Base-by-base conservation (phyloP, 805 yeast species). In the Lachancea mirantina region DNA sequence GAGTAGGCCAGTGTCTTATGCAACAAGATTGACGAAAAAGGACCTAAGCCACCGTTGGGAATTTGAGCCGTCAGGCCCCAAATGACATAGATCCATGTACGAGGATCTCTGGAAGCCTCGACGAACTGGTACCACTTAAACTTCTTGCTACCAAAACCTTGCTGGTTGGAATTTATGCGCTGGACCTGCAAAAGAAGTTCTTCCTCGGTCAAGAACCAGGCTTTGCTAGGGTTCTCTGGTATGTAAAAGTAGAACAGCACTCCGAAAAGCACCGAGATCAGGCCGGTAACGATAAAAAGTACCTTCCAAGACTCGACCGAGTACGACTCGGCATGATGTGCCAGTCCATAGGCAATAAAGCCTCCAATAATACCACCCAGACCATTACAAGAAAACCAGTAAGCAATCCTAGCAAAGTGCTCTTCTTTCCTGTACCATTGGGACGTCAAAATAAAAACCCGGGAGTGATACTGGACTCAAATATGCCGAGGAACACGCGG, bases 221-320 rank as follows among this genome's bases (percentile, higher is more conserved):
- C 69, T 14, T 52, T 46, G 14, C 52, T 55, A 23, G 82, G 81
- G 11, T 57, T 44, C 38, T 70, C 74, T n/a, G 80, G 80, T 26
- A 77, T 40, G 42, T 68, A 70, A 33, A 70, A 36, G 24, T 50
- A 45, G 38, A 72, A 56, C 3, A 63, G 30, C 6, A 68, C 33
- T 7, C 78, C 78, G 13, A 70, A 40, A 6, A 65, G 42, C 5
- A 73, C 49, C 6, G 82, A 74, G 35, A 72, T 61, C 7, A 62
- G 49, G 7, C 88, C 88, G 25, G 70, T 63, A 19, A 76, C 61
- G 30, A 79, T 57, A 47, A 66, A 79, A 4, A 75, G 50, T 9
- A 72, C 49, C 46, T 68, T 72, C 85, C 85, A 79, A 4, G 76
- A 57, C 2, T 50, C 60, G 8, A 73, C 50, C 21, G 59, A 33